phyloP scores from a whole-genome alignment of 2,329 filamentous ascomycete species.

The Cordyceps cicadae region DNA sequence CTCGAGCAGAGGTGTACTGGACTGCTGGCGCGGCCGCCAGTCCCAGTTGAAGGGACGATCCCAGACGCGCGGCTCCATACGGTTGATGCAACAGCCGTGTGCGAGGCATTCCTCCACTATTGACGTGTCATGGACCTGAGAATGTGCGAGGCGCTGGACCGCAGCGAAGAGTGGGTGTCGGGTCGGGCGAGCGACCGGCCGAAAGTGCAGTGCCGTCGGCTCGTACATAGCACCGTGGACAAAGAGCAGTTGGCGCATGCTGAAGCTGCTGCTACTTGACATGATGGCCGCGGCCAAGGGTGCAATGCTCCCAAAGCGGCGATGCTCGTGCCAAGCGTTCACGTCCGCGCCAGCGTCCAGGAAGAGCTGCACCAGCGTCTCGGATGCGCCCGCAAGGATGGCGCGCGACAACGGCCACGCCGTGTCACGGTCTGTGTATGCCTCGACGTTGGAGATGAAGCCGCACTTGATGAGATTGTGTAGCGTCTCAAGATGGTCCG shows the following conservation, averaged over 20 bases:
- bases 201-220: not conserved
- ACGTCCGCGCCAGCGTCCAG: not conserved
- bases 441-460: not conserved
- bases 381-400: not conserved
- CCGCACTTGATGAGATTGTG: not conserved
- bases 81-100: constrained; percentile 2
- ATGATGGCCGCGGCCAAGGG: not conserved
- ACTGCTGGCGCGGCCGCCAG: constrained; percentile 1
- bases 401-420: constrained; percentile 4
- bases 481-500: not conserved
- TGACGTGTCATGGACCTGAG: not conserved
- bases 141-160: not conserved
- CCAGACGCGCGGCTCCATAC: not conserved
- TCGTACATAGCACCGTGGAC: not conserved
- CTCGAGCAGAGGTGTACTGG: constrained; percentile 3
- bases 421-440: not conserved
- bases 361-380: not conserved
- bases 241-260: not conserved
- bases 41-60: constrained; percentile 5
- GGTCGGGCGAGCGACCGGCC: not conserved
- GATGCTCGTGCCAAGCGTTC: not conserved
- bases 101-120: not conserved
- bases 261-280: not conserved
- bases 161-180: not conserved
- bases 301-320: not conserved